Evolutionary conservation across 1,284 basidiomycete species (phyloP), one percentile per base, ranked within the genome.

Genomic region (Rhodotorula mucilaginosa): DNA sequence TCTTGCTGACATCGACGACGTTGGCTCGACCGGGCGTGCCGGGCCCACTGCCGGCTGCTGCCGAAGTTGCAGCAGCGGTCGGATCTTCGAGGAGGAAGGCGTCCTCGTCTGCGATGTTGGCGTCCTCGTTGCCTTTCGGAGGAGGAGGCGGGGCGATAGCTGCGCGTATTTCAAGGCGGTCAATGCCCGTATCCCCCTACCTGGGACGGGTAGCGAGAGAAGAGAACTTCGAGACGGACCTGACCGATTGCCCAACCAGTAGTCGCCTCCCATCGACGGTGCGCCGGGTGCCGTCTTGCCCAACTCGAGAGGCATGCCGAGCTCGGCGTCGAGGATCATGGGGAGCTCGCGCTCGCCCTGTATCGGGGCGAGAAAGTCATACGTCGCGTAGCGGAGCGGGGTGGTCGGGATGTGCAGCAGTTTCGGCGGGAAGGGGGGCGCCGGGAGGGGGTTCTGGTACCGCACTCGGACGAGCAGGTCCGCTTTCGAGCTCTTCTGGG

Each of bases 351-450:
- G 87, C 60, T 91, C 90, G 62, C 89, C 87, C 2, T 90, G 90
- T 57, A 97, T 83, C 26, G 88, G 85, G 73, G 91, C 87, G 34
- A 94, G 85, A 77, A 93, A 94, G 78, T 90, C 89, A 23, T 92
- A 90, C 44, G 87, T 87, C 31, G 91, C 90, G 81, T 96, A 93
- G 54, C 94, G 90, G 79, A 86, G 85, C 18, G 92, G 89, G 79
- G 90, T 87, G 47, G 94, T 96, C 44, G 90, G 88, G 67, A 97
- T 90, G 71, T 93, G 87, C 77, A 97, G 85, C 23, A 97, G 84
- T 82, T 96, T 96, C 52, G 94, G 93, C 19, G 94, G 93, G 84
- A 92, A 97, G 83, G 94, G 93, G 51, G 95, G 94, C 65, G 93
- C 85, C 4, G 94, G 94, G 5, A 97, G 87, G 5, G 93, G 93